These are phyloP conservation scores for Aethionema arabicum DNA, from an alignment of 345 rosid species.

Conservation along the genomic window DNA sequence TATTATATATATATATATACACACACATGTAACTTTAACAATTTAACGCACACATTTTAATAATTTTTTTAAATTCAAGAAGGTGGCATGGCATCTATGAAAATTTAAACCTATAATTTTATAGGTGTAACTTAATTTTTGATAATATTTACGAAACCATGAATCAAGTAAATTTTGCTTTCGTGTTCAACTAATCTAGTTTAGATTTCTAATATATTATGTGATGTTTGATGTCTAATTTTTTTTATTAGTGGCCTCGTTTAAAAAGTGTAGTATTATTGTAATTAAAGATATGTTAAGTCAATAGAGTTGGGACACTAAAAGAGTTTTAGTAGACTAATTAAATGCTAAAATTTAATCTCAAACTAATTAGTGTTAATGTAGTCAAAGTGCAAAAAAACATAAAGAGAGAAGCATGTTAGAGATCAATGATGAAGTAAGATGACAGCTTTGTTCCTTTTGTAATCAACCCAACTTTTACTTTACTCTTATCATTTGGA, in stretches of 20 bases:
- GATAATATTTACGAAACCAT: too few relatives aligned
- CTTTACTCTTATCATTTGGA: slow-evolving; percentile 27
- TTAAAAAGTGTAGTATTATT: slow-evolving; percentile 15
- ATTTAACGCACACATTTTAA: too few relatives aligned
- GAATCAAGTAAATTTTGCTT: too few relatives aligned
- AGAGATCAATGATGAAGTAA: slow-evolving; percentile 36
- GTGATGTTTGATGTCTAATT: slow-evolving; percentile 16
- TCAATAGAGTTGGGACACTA: slow-evolving; percentile 10
- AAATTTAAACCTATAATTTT: too few relatives aligned
- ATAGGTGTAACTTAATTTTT: too few relatives aligned
- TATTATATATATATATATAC: too few relatives aligned
- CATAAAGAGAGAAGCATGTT: slow-evolving; percentile 32
- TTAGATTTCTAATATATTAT: too few relatives aligned
- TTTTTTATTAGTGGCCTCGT: slow-evolving; percentile 17
- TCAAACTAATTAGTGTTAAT: slow-evolving; percentile 6
- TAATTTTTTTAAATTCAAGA: too few relatives aligned
- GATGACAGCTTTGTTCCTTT: slow-evolving; percentile 36
- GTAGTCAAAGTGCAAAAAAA: slow-evolving; percentile 18
- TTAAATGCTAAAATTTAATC: slow-evolving; percentile 11
- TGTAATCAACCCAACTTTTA: slow-evolving; percentile 37
- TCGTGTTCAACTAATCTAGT: too few relatives aligned
- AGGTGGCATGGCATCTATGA: too few relatives aligned
- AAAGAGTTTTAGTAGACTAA: background rate
- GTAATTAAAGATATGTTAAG: background rate
- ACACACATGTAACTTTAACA: too few relatives aligned